phyloP scores from a whole-genome alignment of 768 basidiomycete species.

The Boletus huronensis region DNA sequence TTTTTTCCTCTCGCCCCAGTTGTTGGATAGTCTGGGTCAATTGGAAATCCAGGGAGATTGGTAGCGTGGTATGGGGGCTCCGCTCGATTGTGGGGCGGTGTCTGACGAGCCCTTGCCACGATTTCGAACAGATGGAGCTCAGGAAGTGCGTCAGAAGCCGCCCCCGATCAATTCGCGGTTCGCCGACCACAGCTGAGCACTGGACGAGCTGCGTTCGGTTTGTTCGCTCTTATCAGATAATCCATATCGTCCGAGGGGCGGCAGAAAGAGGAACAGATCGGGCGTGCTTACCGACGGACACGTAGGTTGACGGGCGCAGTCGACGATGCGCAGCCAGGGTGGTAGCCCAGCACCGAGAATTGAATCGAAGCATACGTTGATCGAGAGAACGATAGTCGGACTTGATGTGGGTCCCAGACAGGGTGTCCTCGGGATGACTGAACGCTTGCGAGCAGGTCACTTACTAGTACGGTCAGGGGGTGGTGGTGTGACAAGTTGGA shows the following conservation, averaged over 20 bases:
- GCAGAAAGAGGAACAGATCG: constrained; percentile 3
- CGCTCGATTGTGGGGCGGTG: constrained; percentile 21
- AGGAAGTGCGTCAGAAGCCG: constrained; percentile 17
- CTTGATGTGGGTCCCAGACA: constrained; percentile 18
- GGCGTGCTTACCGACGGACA: constrained; percentile 1
- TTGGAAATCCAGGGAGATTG: constrained; percentile 6
- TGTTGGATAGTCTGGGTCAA: constrained; percentile 15
- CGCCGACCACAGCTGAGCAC: constrained; percentile 28
- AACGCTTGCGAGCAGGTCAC: too few relatives aligned
- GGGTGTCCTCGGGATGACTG: too few relatives aligned
- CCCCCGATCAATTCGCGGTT: constrained; percentile 27
- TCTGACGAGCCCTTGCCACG: constrained; percentile 19
- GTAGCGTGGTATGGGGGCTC: constrained; percentile 7
- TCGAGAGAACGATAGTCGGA: constrained; percentile 21
- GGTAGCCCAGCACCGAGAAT: background rate
- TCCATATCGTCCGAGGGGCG: background rate
- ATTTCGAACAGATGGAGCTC: constrained; percentile 14
- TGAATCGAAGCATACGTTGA: constrained; percentile 18
- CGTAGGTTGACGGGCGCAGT: constrained; percentile 14
- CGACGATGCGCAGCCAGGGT: constrained; percentile 19
- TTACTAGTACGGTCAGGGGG: too few relatives aligned
- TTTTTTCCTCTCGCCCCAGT: constrained; percentile 4
- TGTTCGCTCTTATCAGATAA: constrained; percentile 20
- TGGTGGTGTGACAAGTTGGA: constrained; percentile 3
- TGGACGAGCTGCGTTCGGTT: constrained; percentile 10